Percentiles rank a stretch among this genome's conserved stretches.
phyloP scores from a whole-genome alignment of 257 asterid genomes.

The Solanum lycopersicoides region DNA sequence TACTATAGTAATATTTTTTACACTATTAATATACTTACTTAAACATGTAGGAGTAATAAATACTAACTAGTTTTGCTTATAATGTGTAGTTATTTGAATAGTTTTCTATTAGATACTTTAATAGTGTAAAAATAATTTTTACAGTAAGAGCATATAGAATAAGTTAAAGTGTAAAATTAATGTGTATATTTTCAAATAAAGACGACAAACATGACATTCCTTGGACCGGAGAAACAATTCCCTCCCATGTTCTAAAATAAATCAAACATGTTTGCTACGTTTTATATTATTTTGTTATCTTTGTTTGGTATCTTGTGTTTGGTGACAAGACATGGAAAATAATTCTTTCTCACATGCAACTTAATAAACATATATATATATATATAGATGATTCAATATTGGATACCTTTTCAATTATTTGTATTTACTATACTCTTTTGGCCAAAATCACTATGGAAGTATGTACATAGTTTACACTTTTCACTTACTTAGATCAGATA shows the following conservation, averaged over 20 bases:
- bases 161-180: neutral
- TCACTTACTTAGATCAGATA: neutral
- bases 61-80: neutral
- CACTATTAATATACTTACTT: neutral
- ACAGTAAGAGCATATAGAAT: neutral
- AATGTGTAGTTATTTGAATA: neutral
- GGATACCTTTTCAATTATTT: neutral
- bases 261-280: neutral
- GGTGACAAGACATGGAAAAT: neutral
- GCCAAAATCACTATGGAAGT: neutral
- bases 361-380: neutral
- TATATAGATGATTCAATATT: neutral
- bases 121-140: neutral
- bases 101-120: neutral
- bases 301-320: neutral
- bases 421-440: neutral
- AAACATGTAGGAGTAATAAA: neutral
- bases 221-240: neutral
- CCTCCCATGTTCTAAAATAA: neutral
- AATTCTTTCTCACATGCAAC: neutral
- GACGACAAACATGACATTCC: conserved; percentile 2
- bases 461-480: neutral
- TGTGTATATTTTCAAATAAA: neutral
- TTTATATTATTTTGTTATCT: neutral
- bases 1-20: neutral